Conservation (phyloP, 495 filamentous ascomycete genomes). For the Hypoxylon crocopeplum region DNA sequence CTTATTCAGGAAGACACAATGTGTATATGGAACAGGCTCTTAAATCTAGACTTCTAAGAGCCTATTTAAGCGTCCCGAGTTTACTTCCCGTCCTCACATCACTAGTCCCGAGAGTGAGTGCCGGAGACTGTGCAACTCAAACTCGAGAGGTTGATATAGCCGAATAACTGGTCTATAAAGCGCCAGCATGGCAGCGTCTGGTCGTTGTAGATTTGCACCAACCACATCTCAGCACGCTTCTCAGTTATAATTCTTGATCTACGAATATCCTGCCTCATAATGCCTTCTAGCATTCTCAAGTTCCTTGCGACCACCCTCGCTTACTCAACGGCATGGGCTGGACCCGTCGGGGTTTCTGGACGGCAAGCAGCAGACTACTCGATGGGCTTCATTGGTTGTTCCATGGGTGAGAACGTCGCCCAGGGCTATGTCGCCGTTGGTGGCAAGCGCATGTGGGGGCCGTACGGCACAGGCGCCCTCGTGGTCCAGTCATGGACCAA, state of each 20-base stretch:
- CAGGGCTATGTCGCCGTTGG: conserved; percentile 7
- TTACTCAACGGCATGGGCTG: neutral
- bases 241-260: no score
- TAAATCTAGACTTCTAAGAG: neutral
- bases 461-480: neutral
- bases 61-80: neutral
- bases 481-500: neutral
- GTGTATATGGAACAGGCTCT: no score
- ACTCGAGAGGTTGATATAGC: neutral
- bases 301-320: neutral
- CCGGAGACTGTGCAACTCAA: neutral
- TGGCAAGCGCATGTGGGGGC: neutral
- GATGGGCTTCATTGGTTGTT: conserved; percentile 45
- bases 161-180: no score
- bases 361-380: conserved; percentile 6
- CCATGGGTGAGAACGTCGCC: conserved; percentile 44
- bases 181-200: no score
- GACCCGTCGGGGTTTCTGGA: conserved; percentile 18
- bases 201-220: no score
- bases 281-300: neutral
- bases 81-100: neutral
- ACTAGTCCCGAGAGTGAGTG: neutral
- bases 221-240: no score
- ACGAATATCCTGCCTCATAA: no score
- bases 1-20: no score